Evolutionary conservation across 352 stramenopile species (phyloP).

Genomic region (Phytophthora litchii): DNA sequence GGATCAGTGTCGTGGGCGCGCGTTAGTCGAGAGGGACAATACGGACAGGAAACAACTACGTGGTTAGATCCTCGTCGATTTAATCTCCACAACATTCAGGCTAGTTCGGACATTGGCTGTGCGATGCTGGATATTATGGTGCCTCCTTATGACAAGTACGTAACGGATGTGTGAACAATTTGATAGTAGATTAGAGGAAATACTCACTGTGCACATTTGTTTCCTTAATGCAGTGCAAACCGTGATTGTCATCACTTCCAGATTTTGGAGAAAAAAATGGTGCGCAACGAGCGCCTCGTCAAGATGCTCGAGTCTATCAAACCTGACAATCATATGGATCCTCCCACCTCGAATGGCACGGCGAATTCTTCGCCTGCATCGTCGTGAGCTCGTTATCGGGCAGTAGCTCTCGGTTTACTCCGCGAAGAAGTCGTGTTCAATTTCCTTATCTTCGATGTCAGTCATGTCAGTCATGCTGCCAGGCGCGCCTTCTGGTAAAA

Average conservation of each 20-base stretch:
- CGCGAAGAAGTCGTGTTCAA: conserved; percentile 9
- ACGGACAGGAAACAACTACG: conserved; percentile 66
- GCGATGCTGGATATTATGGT: conserved; percentile 87
- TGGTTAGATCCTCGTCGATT: conserved; percentile 83
- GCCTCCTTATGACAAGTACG: conserved; percentile 87
- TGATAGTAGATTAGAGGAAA: background rate
- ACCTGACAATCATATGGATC: conserved; percentile 70
- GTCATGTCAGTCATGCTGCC: conserved; percentile 9
- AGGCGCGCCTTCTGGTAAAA: conserved; percentile 7
- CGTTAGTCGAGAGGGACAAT: conserved; percentile 66
- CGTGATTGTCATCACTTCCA: conserved; percentile 83
- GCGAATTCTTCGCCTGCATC: conserved; percentile 37
- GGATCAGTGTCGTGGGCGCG: conserved; percentile 64
- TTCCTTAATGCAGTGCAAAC: conserved; percentile 52
- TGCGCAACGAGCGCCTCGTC: conserved; percentile 62
- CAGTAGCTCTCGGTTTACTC: conserved; percentile 9
- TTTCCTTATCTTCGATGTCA: conserved; percentile 16
- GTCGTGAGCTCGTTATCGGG: conserved; percentile 24
- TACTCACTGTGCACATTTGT: conserved; percentile 9
- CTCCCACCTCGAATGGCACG: conserved; percentile 38
- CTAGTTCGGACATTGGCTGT: conserved; percentile 72
- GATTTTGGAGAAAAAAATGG: conserved; percentile 61
- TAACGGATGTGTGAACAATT: background rate
- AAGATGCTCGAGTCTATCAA: conserved; percentile 79
- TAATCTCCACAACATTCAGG: conserved; percentile 83